phyloP scores from a whole-genome alignment of 1,139 yeast species.

The Blastobotrys arbuscula region DNA sequence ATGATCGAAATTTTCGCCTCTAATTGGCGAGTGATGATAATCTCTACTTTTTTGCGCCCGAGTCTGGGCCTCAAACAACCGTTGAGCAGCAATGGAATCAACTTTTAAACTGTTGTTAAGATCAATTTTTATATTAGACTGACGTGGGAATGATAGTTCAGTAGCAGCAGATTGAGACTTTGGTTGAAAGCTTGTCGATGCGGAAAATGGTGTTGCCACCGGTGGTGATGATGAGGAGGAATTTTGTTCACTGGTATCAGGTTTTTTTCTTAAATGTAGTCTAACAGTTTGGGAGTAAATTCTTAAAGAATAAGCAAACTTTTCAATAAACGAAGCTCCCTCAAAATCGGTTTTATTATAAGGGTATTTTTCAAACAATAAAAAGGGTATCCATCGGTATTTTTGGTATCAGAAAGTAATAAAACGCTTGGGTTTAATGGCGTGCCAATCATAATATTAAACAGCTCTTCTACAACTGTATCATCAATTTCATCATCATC shows the following conservation, averaged over 20 bases:
- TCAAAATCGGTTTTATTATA: background rate
- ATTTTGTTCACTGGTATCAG: background rate
- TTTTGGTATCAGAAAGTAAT: background rate
- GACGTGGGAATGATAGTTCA: too few relatives aligned
- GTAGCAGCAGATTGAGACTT: too few relatives aligned
- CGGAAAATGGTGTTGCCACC: background rate
- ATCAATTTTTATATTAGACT: background rate
- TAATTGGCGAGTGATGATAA: background rate
- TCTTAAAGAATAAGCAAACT: background rate
- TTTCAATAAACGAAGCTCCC: background rate
- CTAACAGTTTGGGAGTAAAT: background rate
- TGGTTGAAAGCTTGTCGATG: background rate
- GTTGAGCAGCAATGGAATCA: background rate
- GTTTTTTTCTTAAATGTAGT: background rate
- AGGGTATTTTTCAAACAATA: slow-evolving; percentile 6
- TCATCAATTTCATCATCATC: background rate
- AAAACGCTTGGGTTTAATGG: slow-evolving; percentile 5
- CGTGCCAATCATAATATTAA: slow-evolving; percentile 2
- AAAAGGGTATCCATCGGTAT: slow-evolving; percentile 9
- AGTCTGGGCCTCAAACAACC: background rate
- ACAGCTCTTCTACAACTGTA: background rate
- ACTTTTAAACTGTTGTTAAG: background rate
- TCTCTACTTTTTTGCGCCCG: background rate
- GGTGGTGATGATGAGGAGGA: background rate
- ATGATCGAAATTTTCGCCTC: slow-evolving; percentile 1